Conservation (phyloP, 306 rosid genomes). For the Citrullus mucosospermus region DNA sequence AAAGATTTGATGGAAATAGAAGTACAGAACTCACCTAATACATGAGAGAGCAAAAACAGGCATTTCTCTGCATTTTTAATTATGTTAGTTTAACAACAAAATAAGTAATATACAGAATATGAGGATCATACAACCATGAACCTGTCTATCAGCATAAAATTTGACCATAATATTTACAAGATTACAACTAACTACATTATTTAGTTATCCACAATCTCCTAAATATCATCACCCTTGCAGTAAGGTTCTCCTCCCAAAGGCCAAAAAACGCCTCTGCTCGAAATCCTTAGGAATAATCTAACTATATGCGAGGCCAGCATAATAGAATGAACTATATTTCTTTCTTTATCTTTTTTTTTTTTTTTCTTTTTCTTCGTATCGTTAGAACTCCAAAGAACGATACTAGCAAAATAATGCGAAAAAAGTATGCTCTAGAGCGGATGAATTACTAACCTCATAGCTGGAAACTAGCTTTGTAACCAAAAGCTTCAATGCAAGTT, state of each 20-base stretch:
- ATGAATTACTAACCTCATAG: conserved; percentile 19
- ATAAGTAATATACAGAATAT: not conserved
- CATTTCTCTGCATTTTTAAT: conserved; percentile 36
- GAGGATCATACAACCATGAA: conserved; percentile 37
- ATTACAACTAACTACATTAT: not conserved
- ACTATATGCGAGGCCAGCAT: conserved; percentile 82
- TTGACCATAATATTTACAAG: conserved; percentile 48
- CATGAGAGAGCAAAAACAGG: conserved; percentile 7
- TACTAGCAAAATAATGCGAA: conserved; percentile 56
- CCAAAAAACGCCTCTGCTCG: conserved; percentile 57
- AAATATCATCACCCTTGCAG: conserved; percentile 28
- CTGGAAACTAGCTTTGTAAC: conserved; percentile 27
- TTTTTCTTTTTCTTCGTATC: conserved; percentile 9
- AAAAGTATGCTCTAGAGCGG: conserved; percentile 15
- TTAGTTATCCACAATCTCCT: conserved; percentile 25
- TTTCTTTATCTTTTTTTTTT: not conserved
- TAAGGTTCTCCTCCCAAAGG: conserved; percentile 57
- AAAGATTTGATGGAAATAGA: not conserved
- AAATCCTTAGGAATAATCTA: conserved; percentile 55
- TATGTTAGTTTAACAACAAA: conserved; percentile 26
- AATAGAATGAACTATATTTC: conserved; percentile 55
- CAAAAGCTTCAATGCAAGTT: conserved; percentile 38
- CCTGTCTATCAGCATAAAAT: conserved; percentile 14
- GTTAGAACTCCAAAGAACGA: conserved; percentile 61
- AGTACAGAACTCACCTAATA: not conserved